phyloP scores from a whole-genome alignment of 192 early-diverging fungal genomes.

The Chytriomyces hyalinus region DNA sequence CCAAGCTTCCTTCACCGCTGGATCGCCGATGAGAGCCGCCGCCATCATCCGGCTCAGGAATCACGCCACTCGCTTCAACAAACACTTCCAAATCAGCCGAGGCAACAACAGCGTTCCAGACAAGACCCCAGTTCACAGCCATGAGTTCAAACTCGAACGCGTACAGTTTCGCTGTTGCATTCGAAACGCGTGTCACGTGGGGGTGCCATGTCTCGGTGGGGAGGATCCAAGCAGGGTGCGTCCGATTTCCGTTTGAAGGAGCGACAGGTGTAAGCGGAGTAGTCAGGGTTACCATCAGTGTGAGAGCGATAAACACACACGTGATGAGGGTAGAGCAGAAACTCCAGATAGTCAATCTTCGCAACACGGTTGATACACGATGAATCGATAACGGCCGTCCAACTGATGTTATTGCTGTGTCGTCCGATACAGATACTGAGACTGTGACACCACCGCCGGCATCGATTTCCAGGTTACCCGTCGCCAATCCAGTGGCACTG shows the following conservation, averaged over 20 bases:
- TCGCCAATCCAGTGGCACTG: background rate
- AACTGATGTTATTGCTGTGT: background rate
- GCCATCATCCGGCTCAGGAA: background rate
- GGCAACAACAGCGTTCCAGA: background rate
- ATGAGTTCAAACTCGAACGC: constrained; percentile 21
- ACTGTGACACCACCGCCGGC: constrained; percentile 19
- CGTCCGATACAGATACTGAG: constrained; percentile 18
- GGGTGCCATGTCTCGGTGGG: constrained; percentile 14
- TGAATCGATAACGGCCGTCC: background rate
- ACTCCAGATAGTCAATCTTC: background rate
- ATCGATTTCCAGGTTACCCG: constrained; percentile 17
- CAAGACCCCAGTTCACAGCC: constrained; percentile 21
- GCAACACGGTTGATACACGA: background rate
- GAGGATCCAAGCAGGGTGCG: constrained; percentile 6
- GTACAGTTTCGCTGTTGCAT: background rate
- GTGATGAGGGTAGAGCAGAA: background rate
- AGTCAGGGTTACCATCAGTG: background rate
- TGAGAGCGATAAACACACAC: background rate
- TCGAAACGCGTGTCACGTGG: background rate
- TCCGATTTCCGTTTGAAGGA: background rate
- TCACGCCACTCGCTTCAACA: constrained; percentile 21
- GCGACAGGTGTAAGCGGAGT: constrained; percentile 15
- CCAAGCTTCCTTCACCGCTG: background rate
- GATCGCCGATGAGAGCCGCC: background rate
- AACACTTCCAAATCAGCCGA: constrained; percentile 22